phyloP scores from a whole-genome alignment of 352 stramenopile species.

The Chrysophaeum taylorii region DNA sequence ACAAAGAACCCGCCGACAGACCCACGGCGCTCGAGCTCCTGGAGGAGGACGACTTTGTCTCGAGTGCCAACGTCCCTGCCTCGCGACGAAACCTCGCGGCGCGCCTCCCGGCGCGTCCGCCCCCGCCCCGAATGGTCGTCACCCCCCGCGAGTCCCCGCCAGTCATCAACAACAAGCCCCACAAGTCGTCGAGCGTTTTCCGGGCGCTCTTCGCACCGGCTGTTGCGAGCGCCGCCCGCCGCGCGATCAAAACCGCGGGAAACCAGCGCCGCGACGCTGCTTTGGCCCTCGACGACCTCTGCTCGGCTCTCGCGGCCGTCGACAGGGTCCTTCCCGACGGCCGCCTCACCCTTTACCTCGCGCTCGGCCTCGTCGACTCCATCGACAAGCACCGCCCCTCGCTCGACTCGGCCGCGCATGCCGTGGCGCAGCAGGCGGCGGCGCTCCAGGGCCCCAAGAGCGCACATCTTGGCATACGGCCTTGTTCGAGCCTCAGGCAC shows the following conservation, averaged over 20 bases:
- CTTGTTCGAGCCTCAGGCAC: no score
- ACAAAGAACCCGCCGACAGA: constrained; percentile 36
- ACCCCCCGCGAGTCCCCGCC: no score
- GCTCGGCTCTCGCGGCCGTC: not conserved
- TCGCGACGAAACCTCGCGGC: no score
- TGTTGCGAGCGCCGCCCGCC: not conserved
- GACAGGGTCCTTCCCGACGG: not conserved
- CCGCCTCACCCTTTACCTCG: not conserved
- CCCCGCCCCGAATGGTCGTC: no score
- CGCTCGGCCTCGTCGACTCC: not conserved
- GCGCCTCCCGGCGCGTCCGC: no score
- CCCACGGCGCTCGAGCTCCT: constrained; percentile 31
- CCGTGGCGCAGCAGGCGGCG: no score
- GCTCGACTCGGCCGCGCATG: no score
- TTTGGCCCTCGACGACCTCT: constrained; percentile 10
- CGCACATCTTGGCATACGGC: no score
- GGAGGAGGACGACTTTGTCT: not conserved
- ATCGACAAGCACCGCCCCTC: not conserved
- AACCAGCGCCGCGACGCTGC: not conserved
- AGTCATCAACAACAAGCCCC: no score
- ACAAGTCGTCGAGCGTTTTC: not conserved
- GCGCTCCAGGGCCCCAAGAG: no score
- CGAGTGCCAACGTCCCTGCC: not conserved
- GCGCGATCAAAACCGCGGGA: not conserved
- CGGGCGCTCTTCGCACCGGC: constrained; percentile 2